Base-by-base conservation (phyloP, 768 basidiomycete species). In the Melanogaster broomeanus region DNA sequence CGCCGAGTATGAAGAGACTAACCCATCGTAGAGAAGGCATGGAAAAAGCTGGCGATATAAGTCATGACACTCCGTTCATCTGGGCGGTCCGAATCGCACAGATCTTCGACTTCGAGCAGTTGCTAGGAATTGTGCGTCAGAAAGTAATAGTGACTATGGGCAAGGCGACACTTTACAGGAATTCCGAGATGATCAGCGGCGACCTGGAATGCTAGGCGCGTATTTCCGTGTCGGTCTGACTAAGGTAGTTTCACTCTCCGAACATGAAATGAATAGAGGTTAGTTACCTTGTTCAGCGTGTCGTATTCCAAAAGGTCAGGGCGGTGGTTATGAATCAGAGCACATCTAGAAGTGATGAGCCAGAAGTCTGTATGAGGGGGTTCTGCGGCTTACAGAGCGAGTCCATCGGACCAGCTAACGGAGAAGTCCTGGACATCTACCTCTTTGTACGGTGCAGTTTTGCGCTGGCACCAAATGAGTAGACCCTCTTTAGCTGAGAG, bases 1-100 rank as follows among this genome's bases (percentile, higher is more conserved):
- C 10, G 12, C 21, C 15, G 24, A 43, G n/a, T 43, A 25, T 31
- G 39, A 12, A 7, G 31, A 25, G 12, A 70, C 82, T 45, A 58
- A 95, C 95, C 93, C 88, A 97, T 95, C 0, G 91, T 87, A 0
- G 94, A 96, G 68, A 99, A 99, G 0, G 96, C 95, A 65, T 98
- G 97, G 78, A 99, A 99, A 72, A 81, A 98, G 61, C 91, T 91
- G 30, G 97, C 97, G 41, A 99, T 88, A 59, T 98, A 98, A 5
- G 94, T 98, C 93, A 98, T 98, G 11, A 98, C 91, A 69, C 90
- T 93, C 33, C 93, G 85, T 71, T 99, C 97, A 67, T 99, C 97
- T 0, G 96, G 96, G 42, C 80, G 82, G n/a, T 75, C 75, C 0
- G 85, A 82, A 63, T 94, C 93, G 59, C 93, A 95, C 27, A 99